phyloP scores from a whole-genome alignment of 495 filamentous ascomycete species.

The Penicillium argentinense region DNA sequence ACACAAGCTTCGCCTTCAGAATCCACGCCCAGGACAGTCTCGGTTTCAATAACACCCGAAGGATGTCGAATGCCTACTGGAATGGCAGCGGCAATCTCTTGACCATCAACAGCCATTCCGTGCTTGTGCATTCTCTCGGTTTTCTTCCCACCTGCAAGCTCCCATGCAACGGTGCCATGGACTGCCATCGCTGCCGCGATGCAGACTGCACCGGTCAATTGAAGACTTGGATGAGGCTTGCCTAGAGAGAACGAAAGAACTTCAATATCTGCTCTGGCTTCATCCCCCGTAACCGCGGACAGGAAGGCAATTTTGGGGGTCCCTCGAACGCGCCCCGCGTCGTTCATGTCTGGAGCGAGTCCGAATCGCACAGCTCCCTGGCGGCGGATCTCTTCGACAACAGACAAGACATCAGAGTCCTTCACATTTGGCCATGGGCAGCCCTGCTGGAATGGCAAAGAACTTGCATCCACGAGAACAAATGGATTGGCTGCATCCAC shows the following conservation, averaged over 20 bases:
- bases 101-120: slow-evolving; percentile 13
- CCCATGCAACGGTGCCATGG: slow-evolving; percentile 28
- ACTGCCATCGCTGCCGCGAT: slow-evolving; percentile 25
- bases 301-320: slow-evolving; percentile 30
- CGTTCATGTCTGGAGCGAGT: slow-evolving; percentile 13
- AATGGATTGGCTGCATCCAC: slow-evolving; percentile 38
- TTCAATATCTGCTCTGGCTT: slow-evolving; percentile 10
- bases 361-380: slow-evolving; percentile 29
- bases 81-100: slow-evolving; percentile 7
- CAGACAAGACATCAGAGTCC: slow-evolving; percentile 2
- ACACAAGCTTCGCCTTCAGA: slow-evolving; percentile 10
- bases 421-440: neutral
- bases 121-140: slow-evolving; percentile 7
- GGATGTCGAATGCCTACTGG: slow-evolving; percentile 20
- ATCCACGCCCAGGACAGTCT: slow-evolving; percentile 13
- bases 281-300: neutral
- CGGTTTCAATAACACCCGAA: slow-evolving; percentile 21
- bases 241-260: slow-evolving; percentile 30
- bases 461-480: slow-evolving; percentile 29
- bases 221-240: slow-evolving; percentile 30
- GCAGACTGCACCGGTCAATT: slow-evolving; percentile 36
- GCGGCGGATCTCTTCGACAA: slow-evolving; percentile 29
- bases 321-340: slow-evolving; percentile 15
- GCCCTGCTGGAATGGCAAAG: slow-evolving; percentile 12
- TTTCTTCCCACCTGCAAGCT: slow-evolving; percentile 3